Evolutionary conservation across 495 filamentous ascomycete genomes (phyloP).

Genomic region (Aspergillus incahuasiensis): DNA sequence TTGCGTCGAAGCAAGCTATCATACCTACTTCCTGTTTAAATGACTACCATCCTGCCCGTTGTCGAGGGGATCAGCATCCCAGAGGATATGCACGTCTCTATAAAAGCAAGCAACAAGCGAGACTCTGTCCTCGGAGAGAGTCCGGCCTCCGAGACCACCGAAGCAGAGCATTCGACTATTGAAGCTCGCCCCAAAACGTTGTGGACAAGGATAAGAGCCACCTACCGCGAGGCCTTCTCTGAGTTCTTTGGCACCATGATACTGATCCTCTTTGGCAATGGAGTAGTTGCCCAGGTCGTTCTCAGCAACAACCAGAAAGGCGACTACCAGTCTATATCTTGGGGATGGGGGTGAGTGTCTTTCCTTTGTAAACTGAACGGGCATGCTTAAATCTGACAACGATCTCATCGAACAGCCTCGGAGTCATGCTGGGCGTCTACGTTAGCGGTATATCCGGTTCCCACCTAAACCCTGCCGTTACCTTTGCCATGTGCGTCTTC

Average conservation of each 20-base stretch:
- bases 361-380: neutral
- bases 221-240: slow-evolving; percentile 51
- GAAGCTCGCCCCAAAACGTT: slow-evolving; percentile 12
- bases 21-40: neutral
- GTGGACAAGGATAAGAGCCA: slow-evolving; percentile 45
- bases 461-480: slow-evolving; percentile 63
- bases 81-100: neutral
- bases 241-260: slow-evolving; percentile 65
- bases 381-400: slow-evolving; percentile 3
- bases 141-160: neutral
- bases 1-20: neutral
- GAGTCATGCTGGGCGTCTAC: slow-evolving; percentile 66
- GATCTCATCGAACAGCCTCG: slow-evolving; percentile 27
- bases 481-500: slow-evolving; percentile 58
- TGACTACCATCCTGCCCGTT: neutral
- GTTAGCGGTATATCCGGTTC: slow-evolving; percentile 53
- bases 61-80: slow-evolving; percentile 1
- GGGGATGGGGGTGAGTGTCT: slow-evolving; percentile 55
- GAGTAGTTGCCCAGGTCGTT: slow-evolving; percentile 55
- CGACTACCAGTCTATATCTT: slow-evolving; percentile 56
- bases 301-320: slow-evolving; percentile 49
- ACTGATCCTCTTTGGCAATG: slow-evolving; percentile 60
- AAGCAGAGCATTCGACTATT: neutral
- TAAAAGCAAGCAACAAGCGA: neutral
- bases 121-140: neutral